Evolutionary conservation across 768 basidiomycete genomes (phyloP).

Genomic region (Leccinum variicolor): DNA sequence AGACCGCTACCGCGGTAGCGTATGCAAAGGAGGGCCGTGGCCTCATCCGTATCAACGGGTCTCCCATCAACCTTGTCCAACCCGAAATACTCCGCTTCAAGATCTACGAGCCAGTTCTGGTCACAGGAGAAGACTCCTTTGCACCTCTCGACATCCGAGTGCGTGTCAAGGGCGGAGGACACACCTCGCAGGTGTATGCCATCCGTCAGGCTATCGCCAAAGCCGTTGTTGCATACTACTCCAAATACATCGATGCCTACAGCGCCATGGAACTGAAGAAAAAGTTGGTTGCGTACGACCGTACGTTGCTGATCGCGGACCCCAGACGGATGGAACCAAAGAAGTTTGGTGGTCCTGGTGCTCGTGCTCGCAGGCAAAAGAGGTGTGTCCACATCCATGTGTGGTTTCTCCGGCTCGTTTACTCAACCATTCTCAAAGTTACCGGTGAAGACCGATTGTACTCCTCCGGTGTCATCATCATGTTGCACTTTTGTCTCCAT

Average conservation of each 20-base stretch:
- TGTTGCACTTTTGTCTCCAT: constrained; percentile 40
- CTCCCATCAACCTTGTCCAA: constrained; percentile 92
- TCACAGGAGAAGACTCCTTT: constrained; percentile 89
- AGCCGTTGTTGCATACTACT: constrained; percentile 96
- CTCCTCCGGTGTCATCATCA: constrained; percentile 38
- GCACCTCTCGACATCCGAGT: constrained; percentile 90
- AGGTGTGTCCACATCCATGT: constrained; percentile 44
- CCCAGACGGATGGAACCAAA: constrained; percentile 98
- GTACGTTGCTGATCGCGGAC: constrained; percentile 86
- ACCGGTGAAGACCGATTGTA: constrained; percentile 47
- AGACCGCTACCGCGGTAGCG: constrained; percentile 98
- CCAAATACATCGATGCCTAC: constrained; percentile 97
- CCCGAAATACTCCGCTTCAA: constrained; percentile 97
- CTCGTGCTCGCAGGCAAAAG: constrained; percentile 98
- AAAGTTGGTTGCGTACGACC: constrained; percentile 94
- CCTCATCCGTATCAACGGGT: constrained; percentile 94
- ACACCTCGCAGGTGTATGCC: constrained; percentile 98
- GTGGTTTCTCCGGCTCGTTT: neutral
- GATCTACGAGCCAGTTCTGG: constrained; percentile 96
- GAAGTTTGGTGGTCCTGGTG: constrained; percentile 98
- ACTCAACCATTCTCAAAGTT: constrained; percentile 45
- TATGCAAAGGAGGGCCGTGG: constrained; percentile 96
- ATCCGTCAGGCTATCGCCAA: constrained; percentile 99
- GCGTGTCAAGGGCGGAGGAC: constrained; percentile 98
- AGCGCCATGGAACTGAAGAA: constrained; percentile 98